Base-by-base conservation (phyloP, 225 moss, liverwort and hornwort species). In the Takakia lepidozioides region DNA sequence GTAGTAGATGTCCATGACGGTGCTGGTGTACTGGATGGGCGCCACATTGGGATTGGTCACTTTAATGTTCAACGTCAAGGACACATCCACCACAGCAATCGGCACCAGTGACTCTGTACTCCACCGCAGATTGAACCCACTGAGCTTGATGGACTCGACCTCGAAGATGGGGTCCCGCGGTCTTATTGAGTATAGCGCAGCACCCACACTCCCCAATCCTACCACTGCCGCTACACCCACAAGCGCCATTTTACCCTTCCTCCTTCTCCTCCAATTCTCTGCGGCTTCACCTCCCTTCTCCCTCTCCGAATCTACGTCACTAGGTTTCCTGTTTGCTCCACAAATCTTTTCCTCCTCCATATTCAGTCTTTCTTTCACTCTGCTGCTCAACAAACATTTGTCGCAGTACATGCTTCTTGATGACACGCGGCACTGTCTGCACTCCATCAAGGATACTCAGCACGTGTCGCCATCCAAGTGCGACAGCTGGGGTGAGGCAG, bases 1-100 rank as follows among this genome's bases (percentile, higher is more conserved):
- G 53, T 98, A 98, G 60, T 71, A 98, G 25, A 98, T 81, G 59
- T 98, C 85, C 98, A 98, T 98, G n/a, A 87, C 66, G 1, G 98
- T 81, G 42, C 85, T 81, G n/a, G 66, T 62, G 59, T 85, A 98
- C 57, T 72, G 73, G 35, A 98, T 98, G 10, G 98, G 98, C 48
- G 85, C 60, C 38, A 98, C 73, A 40, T 98, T 98, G 15, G 68
- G 64, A 35, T 98, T 98, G 37, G 73, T 87, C 14, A 91, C 85
- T 36, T 81, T 84, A 22, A 98, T 83, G 50, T 72, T 70, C 20
- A 98, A 58, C 22, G 66, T 61, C 14, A 98, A 81, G 38, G 85
- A 81, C 13, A 98, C 71, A 57, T 98, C 98, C 27, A 98, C 75
- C 52, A 91, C 85, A 17, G 91, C 98, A 67, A 91, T 30, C 35